Percentiles rank a stretch among this genome's conserved stretches.
Evolutionary conservation across 1,284 basidiomycete genomes (phyloP).

Genomic region (Leccinum griseonigrum): DNA sequence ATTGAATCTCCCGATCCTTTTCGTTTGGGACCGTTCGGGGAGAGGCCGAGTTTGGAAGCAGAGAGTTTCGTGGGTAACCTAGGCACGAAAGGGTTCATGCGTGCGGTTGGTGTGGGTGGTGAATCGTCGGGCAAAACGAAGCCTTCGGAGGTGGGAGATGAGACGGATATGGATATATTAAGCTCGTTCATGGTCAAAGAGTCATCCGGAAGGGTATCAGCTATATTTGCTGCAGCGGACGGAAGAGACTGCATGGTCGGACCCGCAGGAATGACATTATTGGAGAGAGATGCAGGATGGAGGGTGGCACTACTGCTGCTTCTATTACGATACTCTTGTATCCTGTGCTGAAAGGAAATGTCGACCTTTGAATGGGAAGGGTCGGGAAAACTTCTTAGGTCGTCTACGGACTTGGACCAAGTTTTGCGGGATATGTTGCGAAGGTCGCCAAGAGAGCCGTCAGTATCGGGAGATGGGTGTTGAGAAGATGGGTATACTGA

Average conservation of each 20-base stretch:
- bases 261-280: constrained; percentile 32
- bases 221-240: constrained; percentile 23
- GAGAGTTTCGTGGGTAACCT: constrained; percentile 68
- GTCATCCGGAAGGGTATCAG: constrained; percentile 25
- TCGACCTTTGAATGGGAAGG: constrained; percentile 44
- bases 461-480: constrained; percentile 35
- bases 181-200: constrained; percentile 19
- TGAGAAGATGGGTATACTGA: constrained; percentile 37
- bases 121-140: constrained; percentile 26
- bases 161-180: constrained; percentile 38
- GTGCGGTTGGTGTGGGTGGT: constrained; percentile 20
- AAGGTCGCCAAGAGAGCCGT: constrained; percentile 58
- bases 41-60: constrained; percentile 41
- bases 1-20: constrained; percentile 47
- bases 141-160: constrained; percentile 26
- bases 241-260: constrained; percentile 49
- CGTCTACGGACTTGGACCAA: constrained; percentile 79
- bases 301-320: constrained; percentile 41
- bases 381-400: constrained; percentile 59
- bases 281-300: constrained; percentile 22
- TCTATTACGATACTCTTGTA: constrained; percentile 58
- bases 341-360: constrained; percentile 54
- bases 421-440: constrained; percentile 63
- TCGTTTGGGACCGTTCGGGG: constrained; percentile 48
- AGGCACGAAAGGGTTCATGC: constrained; percentile 60